Conservation (phyloP, 768 basidiomycete species). For the Mycena metata region DNA sequence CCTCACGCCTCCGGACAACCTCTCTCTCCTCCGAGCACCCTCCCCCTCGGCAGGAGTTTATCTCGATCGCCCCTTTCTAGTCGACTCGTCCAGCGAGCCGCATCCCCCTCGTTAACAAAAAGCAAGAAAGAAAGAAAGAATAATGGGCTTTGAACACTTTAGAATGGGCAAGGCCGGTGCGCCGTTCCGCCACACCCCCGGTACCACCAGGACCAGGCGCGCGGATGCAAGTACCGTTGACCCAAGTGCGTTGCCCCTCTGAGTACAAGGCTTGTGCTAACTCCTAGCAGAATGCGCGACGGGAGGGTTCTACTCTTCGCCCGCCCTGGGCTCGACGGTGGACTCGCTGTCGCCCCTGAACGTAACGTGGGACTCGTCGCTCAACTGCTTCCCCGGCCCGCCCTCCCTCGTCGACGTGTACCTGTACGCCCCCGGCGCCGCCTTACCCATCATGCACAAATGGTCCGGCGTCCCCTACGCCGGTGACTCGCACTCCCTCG, state of each 20-base stretch:
- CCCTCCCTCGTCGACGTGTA: constrained; percentile 74
- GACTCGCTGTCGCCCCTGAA: constrained; percentile 63
- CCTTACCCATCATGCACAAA: constrained; percentile 62
- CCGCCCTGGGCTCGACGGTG: constrained; percentile 61
- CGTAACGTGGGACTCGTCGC: constrained; percentile 72
- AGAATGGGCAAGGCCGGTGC: constrained; percentile 24
- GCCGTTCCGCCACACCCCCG: constrained; percentile 14
- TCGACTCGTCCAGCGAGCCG: no score
- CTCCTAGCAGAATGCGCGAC: constrained; percentile 64
- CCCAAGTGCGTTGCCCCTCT: background rate
- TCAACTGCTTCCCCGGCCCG: constrained; percentile 50
- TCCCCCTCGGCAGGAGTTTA: background rate
- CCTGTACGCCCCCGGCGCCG: constrained; percentile 66
- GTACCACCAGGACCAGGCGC: background rate
- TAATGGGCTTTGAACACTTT: constrained; percentile 28
- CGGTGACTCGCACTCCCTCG: constrained; percentile 62
- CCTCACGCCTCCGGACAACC: background rate
- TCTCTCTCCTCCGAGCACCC: background rate
- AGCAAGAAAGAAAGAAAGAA: constrained; percentile 7
- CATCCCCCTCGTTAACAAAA: background rate
- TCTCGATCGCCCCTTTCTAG: background rate
- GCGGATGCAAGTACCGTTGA: constrained; percentile 9
- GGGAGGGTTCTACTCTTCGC: constrained; percentile 76
- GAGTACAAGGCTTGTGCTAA: background rate
- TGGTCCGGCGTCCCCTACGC: constrained; percentile 68